A percentile compares a stretch with the other conserved stretches of the same genome.
These are phyloP conservation scores for Exophiala viscosa DNA, from an alignment of 2,329 filamentous ascomycete species.

Conservation along the genomic window DNA sequence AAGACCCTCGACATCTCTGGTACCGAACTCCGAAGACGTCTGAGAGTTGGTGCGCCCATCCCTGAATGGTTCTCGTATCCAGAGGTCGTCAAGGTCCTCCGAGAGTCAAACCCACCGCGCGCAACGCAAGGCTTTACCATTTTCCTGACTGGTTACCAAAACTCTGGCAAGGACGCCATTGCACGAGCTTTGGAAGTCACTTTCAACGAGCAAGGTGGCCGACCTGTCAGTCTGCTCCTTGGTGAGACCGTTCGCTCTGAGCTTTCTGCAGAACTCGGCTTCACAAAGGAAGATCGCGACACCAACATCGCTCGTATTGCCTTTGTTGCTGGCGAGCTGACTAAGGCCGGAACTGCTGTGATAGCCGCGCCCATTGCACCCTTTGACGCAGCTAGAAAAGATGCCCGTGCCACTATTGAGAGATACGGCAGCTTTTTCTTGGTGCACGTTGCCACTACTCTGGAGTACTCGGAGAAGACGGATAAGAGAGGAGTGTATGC, in stretches of 20 bases:
- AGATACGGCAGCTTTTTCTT: conserved; percentile 91
- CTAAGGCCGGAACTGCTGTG: conserved; percentile 85
- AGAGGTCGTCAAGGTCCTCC: conserved; percentile 92
- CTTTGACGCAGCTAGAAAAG: conserved; percentile 71
- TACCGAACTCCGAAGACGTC: conserved; percentile 85
- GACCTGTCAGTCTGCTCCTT: conserved; percentile 87
- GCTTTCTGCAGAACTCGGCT: conserved; percentile 91
- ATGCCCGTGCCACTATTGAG: conserved; percentile 79
- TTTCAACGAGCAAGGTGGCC: conserved; percentile 94
- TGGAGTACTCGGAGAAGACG: conserved; percentile 91
- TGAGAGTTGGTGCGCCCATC: conserved; percentile 88
- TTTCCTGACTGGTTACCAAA: conserved; percentile 95
- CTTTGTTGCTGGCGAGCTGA: conserved; percentile 93
- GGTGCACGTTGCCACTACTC: conserved; percentile 86
- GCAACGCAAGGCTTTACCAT: conserved; percentile 94
- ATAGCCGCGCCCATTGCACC: conserved; percentile 96
- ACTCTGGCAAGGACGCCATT: conserved; percentile 95
- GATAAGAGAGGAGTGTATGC: conserved; percentile 89
- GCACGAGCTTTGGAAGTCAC: conserved; percentile 94
- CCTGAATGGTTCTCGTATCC: conserved; percentile 99
- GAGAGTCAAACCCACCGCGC: conserved; percentile 91
- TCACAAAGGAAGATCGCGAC: conserved; percentile 87
- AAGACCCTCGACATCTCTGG: conserved; percentile 85
- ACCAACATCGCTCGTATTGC: conserved; percentile 94
- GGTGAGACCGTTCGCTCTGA: conserved; percentile 93